Evolutionary conservation across 805 yeast genomes (phyloP), one percentile per base, ranked within the genome.

Genomic region (Candida pini): DNA sequence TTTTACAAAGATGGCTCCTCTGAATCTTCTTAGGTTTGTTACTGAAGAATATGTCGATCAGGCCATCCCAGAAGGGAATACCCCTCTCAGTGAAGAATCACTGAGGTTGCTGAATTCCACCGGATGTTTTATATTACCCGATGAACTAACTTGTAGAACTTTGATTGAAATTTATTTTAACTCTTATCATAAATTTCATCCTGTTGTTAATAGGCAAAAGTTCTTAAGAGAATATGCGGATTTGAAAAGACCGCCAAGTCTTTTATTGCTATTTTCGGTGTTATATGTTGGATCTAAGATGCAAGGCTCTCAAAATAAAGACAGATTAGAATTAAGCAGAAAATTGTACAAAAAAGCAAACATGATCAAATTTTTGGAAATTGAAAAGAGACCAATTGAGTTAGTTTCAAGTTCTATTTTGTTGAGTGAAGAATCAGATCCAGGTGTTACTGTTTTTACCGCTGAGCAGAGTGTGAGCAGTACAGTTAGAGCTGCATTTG

Each of bases 81-180:
- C n/a, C n/a, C n/a, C n/a, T n/a, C n/a, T n/a, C n/a, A n/a, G n/a
- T n/a, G n/a, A n/a, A n/a, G n/a, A n/a, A n/a, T n/a, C n/a, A n/a
- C n/a, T n/a, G n/a, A 9, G 5, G 13, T 10, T 20, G 15, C 7
- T 28, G 14, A 10, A 13, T 4, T 3, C 18, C 8, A 10, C 24
- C 6, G 86, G 86, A n/a, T 82, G 85, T 3, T 80, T 81, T 48
- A 56, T 73, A 31, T 55, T 81, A 19, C 89, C 89, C 2, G 68
- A 73, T 9, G 57, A 66, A 28, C 74, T 68, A 15, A 58, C 80
- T 16, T 68, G 80, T 36, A 71, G 71, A n/a, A 41, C 81, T 76
- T 58, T 80, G 35, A 65, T 81, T 25, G 66, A 73, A 27, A 60
- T 69, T 33, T 81, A 68, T 56, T 82, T 81, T 44, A 69, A 67